Base-by-base conservation (phyloP, 2,329 filamentous ascomycete genomes). In the Aureobasidium zeae region DNA sequence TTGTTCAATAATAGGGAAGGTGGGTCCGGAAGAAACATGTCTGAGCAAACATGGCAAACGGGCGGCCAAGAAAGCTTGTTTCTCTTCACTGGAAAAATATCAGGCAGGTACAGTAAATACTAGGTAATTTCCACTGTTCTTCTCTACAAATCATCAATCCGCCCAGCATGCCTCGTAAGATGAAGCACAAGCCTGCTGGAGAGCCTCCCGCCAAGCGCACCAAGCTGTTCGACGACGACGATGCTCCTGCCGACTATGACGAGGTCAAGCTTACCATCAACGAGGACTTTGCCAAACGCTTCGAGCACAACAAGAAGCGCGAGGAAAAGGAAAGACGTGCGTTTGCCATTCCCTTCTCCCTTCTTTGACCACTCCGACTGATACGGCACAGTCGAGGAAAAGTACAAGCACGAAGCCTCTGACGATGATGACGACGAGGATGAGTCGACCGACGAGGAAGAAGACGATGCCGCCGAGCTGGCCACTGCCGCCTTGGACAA, bases 271-370 rank as follows among this genome's bases (percentile, higher is more conserved):
- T 57, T 15, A 87, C 83, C 60, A 81, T 98, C 64, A 96, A 98
- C 63, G 72, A 87, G 60, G 86, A 93, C 41, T 98, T 81, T 62
- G 91, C 91, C 31, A 78, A 76, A 53, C 75, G 86, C 29, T 96
- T 94, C 55, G 91, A 98, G 63, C 76, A 96, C 67, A 98, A 98
- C 68, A 95, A 96, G 70, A 94, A 94, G 68, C 77, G 89, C 46
- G 88, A 94, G 59, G 91, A 98, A 61, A 69, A 79, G 51, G 81
- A 87, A 12, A 73, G 76, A 57, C 63, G 81, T 83, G 57, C 55
- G 76, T 22, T 6, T 11, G 15, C 17, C 5, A 22, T n/a, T 15
- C 64, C 16, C 11, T 5, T 0, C 4, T 11, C 33, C 22, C 42
- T 4, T n/a, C 34, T 43, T 13, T 16, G 17, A 19, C 13, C n/a